Base-by-base conservation (phyloP, 805 yeast species). In the Kodamaea lidongshanica region DNA sequence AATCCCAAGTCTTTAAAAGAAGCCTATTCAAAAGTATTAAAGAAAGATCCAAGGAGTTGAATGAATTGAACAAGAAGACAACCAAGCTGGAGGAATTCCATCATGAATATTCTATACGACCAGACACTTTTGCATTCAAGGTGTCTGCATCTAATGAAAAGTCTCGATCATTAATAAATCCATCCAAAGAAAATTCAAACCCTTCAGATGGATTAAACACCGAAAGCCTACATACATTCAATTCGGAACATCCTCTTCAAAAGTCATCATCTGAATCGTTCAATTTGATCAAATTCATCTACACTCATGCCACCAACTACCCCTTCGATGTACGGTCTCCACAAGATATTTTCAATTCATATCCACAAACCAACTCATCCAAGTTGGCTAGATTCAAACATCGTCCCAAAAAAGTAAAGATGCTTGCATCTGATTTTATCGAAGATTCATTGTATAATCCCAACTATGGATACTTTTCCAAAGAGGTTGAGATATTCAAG, bases 371-470 rank as follows among this genome's bases (percentile, higher is more conserved):
- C 7, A 60, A 42, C 27, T 55, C 64, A 1, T 42, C 50, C n/a
- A 53, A 50, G 18, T 35, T 66, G 30, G 43, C 61, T 1, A 45
- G 43, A 42, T 45, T 28, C 44, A 56, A 44, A 41, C 51, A 48
- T 27, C 56, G 88, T 18, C 94, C 95, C 0, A 58, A 42, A 18
- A 65, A 69, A 16, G 70, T 75, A 5, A 79, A 80, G 49, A 79
- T 85, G 88, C 58, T 78, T n/a, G 57, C 79, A 0, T 61, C 82
- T 7, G 94, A 83, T 45, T 86, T 81, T 54, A 86, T 85, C 34
- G 94, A 84, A 44, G 94, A 85, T 50, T 78, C 89, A 12, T 56
- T 85, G 43, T 85, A 85, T 50, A 82, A 86, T 54, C 86, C 89
- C 0, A 47, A 67, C 40, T 85, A 85, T 50, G 95, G 95, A 1